Evolutionary conservation across 441 rosid species (phyloP), one percentile per base, ranked within the genome.

Genomic region (Raphanus hybrid): DNA sequence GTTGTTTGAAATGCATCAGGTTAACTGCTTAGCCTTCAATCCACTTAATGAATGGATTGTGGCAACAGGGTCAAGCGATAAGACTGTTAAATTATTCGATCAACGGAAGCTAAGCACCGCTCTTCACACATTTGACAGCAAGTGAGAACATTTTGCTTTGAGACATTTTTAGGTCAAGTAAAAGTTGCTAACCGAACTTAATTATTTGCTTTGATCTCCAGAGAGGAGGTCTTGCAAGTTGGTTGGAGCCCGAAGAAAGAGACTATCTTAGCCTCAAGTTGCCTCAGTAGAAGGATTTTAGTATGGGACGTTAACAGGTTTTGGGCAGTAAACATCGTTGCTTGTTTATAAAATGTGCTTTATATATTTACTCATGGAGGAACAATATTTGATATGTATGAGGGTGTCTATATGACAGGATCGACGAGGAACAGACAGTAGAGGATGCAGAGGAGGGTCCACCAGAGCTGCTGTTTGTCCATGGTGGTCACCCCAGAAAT

Each of bases 221-320:
- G 99, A 71, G 99, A 92, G 82, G 99, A 92, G 82, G 99, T 95
- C 76, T 95, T 89, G 85, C 99, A 92, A 84, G 97, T 92, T 71
- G 98, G 97, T 50, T 92, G 98, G 99, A 92, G 86, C 80, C 97
- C 98, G 0, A 92, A 90, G 82, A 91, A 95, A 50, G 97, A 95
- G 83, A 91, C 99, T 0, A 89, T 95, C 70, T 84, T 95, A 82
- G 98, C 99, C 58, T 95, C 98, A 67, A 90, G 96, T 75, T 93
- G 98, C 81, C 93, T 90, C 54, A 96, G 96, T 70, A 88, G 99
- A 86, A 88, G 99, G 87, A 91, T 95, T 55, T 87, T 91, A 96
- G 97, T 92, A 74, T 95, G 99, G 99, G 99, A 95, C 81, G 91
- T 95, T 71, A 92, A 94, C 94, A 95, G 97, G 98, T 92, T 55